Percentiles rank a stretch among this genome's conserved stretches.
Evolutionary conservation across 371 early-diverging fungal species (phyloP).

Genomic region (Sporodiniella umbellata): DNA sequence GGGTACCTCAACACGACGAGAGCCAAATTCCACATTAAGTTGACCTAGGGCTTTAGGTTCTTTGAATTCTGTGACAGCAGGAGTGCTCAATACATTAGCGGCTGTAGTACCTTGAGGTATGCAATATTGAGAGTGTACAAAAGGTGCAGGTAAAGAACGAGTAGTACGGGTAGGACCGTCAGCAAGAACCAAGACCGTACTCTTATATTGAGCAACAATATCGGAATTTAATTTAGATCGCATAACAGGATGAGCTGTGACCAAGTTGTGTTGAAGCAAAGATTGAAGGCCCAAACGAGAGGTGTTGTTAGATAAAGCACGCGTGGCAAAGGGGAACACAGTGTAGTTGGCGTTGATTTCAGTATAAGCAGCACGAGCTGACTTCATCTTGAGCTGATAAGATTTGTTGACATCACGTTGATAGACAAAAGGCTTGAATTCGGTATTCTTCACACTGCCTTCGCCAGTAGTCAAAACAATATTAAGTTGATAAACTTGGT

Average conservation of each 20-base stretch:
- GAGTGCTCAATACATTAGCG: conserved; percentile 38
- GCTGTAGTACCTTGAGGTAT: conserved; percentile 48
- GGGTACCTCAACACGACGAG: conserved; percentile 30
- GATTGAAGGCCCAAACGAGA: conserved; percentile 87
- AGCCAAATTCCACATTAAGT: conserved; percentile 33
- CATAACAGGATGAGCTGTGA: conserved; percentile 75
- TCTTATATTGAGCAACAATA: conserved; percentile 82
- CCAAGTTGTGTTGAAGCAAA: conserved; percentile 68
- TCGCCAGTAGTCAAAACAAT: conserved; percentile 80
- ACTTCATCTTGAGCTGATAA: conserved; percentile 85
- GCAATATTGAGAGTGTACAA: conserved; percentile 68
- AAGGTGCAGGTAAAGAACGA: conserved; percentile 55
- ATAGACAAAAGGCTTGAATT: conserved; percentile 79
- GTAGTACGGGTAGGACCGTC: conserved; percentile 76
- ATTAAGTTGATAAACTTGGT: conserved; percentile 84
- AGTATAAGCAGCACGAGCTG: conserved; percentile 72
- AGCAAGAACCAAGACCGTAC: conserved; percentile 79
- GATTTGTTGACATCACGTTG: conserved; percentile 74
- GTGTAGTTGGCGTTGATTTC: conserved; percentile 73
- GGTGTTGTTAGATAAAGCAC: conserved; percentile 72
- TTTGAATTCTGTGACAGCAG: conserved; percentile 37
- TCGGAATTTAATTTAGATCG: conserved; percentile 59
- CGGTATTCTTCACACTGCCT: conserved; percentile 65
- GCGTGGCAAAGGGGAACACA: conserved; percentile 81
- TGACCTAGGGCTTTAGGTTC: conserved; percentile 16